Evolutionary conservation across 345 rosid genomes (phyloP).

Genomic region (Eucalyptus erythrocorys): DNA sequence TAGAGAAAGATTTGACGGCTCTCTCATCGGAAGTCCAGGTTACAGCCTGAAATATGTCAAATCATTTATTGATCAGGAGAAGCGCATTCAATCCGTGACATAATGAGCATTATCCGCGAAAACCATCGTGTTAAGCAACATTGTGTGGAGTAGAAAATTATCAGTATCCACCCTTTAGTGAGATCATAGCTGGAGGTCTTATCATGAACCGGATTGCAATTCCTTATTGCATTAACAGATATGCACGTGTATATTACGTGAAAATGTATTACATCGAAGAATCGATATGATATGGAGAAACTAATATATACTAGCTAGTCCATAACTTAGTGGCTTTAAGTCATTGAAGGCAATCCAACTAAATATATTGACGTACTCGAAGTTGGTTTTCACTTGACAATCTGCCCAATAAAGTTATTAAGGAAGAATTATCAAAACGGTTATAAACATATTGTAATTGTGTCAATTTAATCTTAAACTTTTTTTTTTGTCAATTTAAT

Average conservation of each 20-base stretch:
- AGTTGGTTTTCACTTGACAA: background rate
- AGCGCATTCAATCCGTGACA: background rate
- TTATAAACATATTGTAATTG: no score
- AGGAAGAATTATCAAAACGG: no score
- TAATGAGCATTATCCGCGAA: background rate
- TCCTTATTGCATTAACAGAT: background rate
- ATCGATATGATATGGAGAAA: no score
- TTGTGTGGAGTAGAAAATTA: background rate
- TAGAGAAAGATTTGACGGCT: background rate
- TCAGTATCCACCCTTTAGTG: background rate
- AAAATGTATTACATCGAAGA: fast-evolving
- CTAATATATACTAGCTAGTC: background rate
- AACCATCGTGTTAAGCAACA: background rate
- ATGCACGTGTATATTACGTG: no score
- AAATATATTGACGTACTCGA: background rate
- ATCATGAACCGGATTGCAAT: background rate
- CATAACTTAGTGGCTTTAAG: background rate
- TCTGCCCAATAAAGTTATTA: background rate
- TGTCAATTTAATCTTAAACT: no score
- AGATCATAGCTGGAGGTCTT: background rate
- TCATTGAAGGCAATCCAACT: background rate
- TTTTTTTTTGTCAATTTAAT: no score
- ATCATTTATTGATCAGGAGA: background rate
- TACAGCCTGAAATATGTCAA: background rate
- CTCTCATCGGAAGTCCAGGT: background rate